Base-by-base conservation (phyloP, 176 grass and related monocot species). In the Musa itinerans region DNA sequence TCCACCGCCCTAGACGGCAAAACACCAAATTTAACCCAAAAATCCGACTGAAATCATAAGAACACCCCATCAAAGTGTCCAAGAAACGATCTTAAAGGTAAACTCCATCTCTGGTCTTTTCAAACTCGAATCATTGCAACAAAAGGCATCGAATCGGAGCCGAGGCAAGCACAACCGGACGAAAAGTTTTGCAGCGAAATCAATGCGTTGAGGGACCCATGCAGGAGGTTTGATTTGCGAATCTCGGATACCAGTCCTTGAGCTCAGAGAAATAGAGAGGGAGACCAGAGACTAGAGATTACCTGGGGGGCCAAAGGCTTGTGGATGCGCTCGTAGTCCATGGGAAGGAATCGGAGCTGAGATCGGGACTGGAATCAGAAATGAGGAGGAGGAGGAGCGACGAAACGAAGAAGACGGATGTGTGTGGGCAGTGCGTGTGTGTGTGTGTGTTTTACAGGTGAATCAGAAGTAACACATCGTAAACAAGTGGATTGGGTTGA, bases 261-360 rank as follows among this genome's bases (percentile, higher is more conserved):
- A 72, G 19, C 69, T 53, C 54, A 69, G 29, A 58, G 14, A 55
- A 72, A 29, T 61, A 77, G 75, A 78, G 70, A 69, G 52, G 65
- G 3, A 24, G 70, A 23, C 19, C 69, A 17, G 52, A 27, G 14
- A 20, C 58, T 8, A 43, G 65, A 84, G 43, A 64, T 49, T 76
- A 79, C 90, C 90, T 92, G 90, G 14, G 81, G 68, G 75, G 89
- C 65, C 72, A 88, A 85, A 16, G 89, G 93, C 76, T 96, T 92
- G 87, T 92, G 83, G 82, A 96, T 92, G 76, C 93, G 89, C 86
- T 96, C 93, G 76, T 96, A 96, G 20, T 96, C 93, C 93, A 96
- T 92, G 10, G 72, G 52, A 49, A 64, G 76, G 13, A 13, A 62
- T 62, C 34, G 34, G 34, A 43, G 34, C 34, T 43, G 34, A 43